Base-by-base conservation (phyloP, 768 basidiomycete genomes). In the Auricularia sp. region DNA sequence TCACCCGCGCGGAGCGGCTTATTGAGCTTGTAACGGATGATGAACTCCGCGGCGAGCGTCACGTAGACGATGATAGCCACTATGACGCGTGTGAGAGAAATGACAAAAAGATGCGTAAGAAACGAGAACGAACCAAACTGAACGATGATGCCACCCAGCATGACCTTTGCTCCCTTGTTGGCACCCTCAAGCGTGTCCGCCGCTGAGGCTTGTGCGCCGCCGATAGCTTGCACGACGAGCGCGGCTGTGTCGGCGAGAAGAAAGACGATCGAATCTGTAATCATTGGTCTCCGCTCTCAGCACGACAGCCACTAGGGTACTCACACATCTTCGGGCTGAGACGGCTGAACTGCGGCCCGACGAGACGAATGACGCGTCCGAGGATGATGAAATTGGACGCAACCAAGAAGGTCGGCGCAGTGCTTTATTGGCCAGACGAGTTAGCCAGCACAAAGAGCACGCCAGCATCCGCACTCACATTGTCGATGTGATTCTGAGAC, bases 141-240 rank as follows among this genome's bases (percentile, higher is more conserved):
- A 68, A 87, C 80, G 18, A 76, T 75, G 66, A 89, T 87, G 60
- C 87, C 87, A 1, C 74, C 83, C 8, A 86, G 77, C 84, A 87
- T 86, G 69, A 86, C 77, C 60, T 81, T 69, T 12, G 77, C 79
- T 3, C 83, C 83, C 29, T 14, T 64, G 34, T 73, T 71, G n/a
- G 73, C 66, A n/a, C 66, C 70, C 21, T 69, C 64, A 35, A 64
- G 59, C 3, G 67, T 70, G n/a, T 67, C 66, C 34, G 74, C 79
- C 1, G 72, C 70, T 3, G 81, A 77, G 0, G 86, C 86, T 29
- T 78, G 69, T 0, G 81, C 87, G 34, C 87, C 87, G 53, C 87
- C 87, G 16, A 80, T 72, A 35, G 81, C 87, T 74, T 90, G 87
- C 2, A 87, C 72, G n/a, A 84, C 72, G 23, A 90, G 77, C 14